Evolutionary conservation across 164 flowering plant genomes (phyloP).

Genomic region (Saururus chinensis): DNA sequence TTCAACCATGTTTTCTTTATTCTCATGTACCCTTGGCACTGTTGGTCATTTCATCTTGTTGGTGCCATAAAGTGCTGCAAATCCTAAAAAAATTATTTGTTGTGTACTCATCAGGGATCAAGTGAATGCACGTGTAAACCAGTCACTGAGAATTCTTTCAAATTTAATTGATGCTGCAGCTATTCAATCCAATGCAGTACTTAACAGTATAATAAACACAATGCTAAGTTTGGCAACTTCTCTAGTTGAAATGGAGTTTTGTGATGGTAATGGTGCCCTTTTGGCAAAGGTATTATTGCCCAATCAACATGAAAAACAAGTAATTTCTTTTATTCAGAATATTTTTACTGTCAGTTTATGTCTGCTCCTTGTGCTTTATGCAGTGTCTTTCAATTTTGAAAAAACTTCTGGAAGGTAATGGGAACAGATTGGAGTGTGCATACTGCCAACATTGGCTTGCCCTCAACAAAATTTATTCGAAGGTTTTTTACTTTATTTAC

Average conservation of each 20-base stretch:
- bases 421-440: constrained; percentile 31
- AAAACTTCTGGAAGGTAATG: constrained; percentile 44
- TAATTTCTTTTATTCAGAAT: not conserved
- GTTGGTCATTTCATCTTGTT: not conserved
- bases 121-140: constrained; percentile 32
- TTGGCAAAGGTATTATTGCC: constrained; percentile 43
- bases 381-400: constrained; percentile 66
- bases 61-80: not conserved
- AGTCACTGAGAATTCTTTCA: constrained; percentile 70
- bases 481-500: constrained; percentile 41
- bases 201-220: constrained; percentile 47
- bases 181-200: constrained; percentile 32
- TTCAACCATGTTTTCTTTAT: too few relatives aligned
- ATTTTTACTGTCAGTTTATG: not conserved
- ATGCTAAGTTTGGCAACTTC: constrained; percentile 43
- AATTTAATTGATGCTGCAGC: constrained; percentile 75
- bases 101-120: constrained; percentile 44
- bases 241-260: constrained; percentile 24
- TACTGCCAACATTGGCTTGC: constrained; percentile 67
- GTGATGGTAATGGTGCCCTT: constrained; percentile 37
- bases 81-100: not conserved
- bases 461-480: constrained; percentile 44
- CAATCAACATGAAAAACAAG: too few relatives aligned
- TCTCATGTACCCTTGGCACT: not conserved
- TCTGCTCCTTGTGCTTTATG: constrained; percentile 6